Base-by-base conservation (phyloP, 2,329 filamentous ascomycete species). In the Penicillium sp. region DNA sequence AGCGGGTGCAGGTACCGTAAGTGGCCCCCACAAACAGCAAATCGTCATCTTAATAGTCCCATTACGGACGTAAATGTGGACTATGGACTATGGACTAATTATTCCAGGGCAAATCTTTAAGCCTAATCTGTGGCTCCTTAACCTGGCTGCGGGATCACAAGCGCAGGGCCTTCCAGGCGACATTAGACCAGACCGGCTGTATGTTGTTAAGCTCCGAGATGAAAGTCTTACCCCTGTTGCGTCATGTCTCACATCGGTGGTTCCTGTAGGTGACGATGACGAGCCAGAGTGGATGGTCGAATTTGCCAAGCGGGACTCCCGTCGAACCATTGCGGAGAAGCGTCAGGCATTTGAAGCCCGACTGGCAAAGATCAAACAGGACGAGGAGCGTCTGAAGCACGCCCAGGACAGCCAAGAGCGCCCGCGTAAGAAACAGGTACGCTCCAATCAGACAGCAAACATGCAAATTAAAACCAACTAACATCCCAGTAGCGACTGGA, bases 131-230 rank as follows among this genome's bases (percentile, higher is more conserved):
- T 69, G 89, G 88, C 36, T 87, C 92, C 5, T 73, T 97, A 66
- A 96, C 92, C 2, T 97, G 92, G 92, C 80, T 97, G n/a, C 87
- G 92, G 44, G 84, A 90, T 52, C 84, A 92, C 74, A 93, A 95
- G 71, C 79, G 86, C 73, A 70, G 79, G 66, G 63, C 71, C 56
- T 74, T 88, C 78, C 73, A 88, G 78, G 71, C 81, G 68, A 60
- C 81, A 65, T 42, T 82, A 79, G 53, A 79, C 71, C 54, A 73
- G 67, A 54, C 81, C 71, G 44, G 79, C 58, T 68, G 71, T 72
- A 60, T 66, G 77, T 48, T n/a, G 36, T 24, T 9, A n/a, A 11
- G 4, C 21, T 11, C 19, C 5, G 19, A 42, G 21, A 42, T 24
- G 9, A 24, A 42, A 36, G 14, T 13, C 37, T 37, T 18, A 36